phyloP scores from a whole-genome alignment of 495 filamentous ascomycete genomes.

The Pseudotulostoma volvatum region DNA sequence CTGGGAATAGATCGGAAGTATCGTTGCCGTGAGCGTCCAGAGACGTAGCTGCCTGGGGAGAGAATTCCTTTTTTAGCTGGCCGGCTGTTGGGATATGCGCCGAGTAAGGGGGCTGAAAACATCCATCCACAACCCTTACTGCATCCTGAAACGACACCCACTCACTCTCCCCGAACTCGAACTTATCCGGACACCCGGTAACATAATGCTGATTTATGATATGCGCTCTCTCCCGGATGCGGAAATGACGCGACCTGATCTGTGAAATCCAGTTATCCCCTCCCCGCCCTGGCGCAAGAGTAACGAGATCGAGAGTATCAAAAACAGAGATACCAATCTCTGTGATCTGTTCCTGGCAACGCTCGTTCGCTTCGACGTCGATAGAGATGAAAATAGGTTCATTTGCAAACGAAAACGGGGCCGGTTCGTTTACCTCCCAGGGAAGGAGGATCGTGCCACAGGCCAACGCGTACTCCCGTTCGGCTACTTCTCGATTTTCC shows the following conservation, averaged over 20 bases:
- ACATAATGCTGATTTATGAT: slow-evolving; percentile 49
- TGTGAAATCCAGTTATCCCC: slow-evolving; percentile 45
- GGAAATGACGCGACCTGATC: slow-evolving; percentile 59
- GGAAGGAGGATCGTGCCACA: slow-evolving; percentile 7
- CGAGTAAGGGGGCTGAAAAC: slow-evolving; percentile 36
- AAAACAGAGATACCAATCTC: slow-evolving; percentile 77
- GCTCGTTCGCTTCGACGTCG: slow-evolving; percentile 72
- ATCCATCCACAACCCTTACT: slow-evolving; percentile 22
- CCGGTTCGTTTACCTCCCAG: slow-evolving; percentile 19
- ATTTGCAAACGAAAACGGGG: slow-evolving; percentile 30
- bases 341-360: slow-evolving; percentile 42
- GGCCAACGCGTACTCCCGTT: slow-evolving; percentile 6
- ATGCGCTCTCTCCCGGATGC: slow-evolving; percentile 49
- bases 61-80: slow-evolving; percentile 2
- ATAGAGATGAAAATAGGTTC: slow-evolving; percentile 59
- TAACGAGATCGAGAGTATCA: slow-evolving; percentile 45
- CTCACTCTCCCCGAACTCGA: slow-evolving; percentile 54
- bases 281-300: slow-evolving; percentile 38
- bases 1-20: not conserved
- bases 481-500: slow-evolving; percentile 9
- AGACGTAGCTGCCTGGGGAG: not conserved
- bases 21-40: not conserved
- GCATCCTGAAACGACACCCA: slow-evolving; percentile 26
- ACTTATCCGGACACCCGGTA: slow-evolving; percentile 50
- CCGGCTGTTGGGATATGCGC: slow-evolving; percentile 4